phyloP scores from a whole-genome alignment of 1,139 yeast species.

The Blastobotrys ciferrii region DNA sequence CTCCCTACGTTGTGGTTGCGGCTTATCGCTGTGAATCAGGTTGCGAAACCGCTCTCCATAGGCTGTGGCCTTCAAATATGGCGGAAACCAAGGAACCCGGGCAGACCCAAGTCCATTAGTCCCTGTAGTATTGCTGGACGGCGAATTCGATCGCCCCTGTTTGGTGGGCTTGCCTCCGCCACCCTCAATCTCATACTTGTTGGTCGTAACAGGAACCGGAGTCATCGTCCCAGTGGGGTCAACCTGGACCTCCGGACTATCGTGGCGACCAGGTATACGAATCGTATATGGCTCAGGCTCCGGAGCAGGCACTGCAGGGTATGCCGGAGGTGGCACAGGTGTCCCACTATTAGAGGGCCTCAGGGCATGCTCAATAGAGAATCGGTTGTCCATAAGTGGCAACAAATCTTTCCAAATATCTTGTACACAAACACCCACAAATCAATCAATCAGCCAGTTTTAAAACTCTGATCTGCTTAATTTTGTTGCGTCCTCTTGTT shows the following conservation, averaged over 20 bases:
- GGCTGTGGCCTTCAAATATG: slow-evolving; percentile 29
- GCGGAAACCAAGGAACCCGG: slow-evolving; percentile 23
- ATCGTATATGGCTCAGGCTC: slow-evolving; percentile 22
- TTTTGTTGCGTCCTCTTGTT: not conserved
- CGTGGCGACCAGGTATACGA: slow-evolving; percentile 20
- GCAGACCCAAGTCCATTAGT: not conserved
- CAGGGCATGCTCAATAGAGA: slow-evolving; percentile 25
- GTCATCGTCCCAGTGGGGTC: slow-evolving; percentile 21
- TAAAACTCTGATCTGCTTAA: not conserved
- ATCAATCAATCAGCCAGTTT: too few species aligned
- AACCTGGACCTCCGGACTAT: not conserved
- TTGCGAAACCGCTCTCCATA: slow-evolving; percentile 29
- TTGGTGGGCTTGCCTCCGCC: not conserved
- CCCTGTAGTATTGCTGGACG: not conserved
- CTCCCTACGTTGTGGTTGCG: not conserved
- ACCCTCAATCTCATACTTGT: slow-evolving; percentile 1
- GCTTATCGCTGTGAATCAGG: slow-evolving; percentile 7
- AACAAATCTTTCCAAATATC: not conserved
- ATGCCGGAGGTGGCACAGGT: slow-evolving; percentile 22
- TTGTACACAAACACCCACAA: not conserved
- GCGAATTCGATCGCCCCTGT: not conserved
- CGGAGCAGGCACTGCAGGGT: slow-evolving; percentile 20
- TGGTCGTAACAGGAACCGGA: slow-evolving; percentile 13
- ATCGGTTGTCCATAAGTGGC: slow-evolving; percentile 19
- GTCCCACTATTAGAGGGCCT: slow-evolving; percentile 21